Evolutionary conservation across 2,329 filamentous ascomycete species (phyloP).

Genomic region (Aspergillus candidus): DNA sequence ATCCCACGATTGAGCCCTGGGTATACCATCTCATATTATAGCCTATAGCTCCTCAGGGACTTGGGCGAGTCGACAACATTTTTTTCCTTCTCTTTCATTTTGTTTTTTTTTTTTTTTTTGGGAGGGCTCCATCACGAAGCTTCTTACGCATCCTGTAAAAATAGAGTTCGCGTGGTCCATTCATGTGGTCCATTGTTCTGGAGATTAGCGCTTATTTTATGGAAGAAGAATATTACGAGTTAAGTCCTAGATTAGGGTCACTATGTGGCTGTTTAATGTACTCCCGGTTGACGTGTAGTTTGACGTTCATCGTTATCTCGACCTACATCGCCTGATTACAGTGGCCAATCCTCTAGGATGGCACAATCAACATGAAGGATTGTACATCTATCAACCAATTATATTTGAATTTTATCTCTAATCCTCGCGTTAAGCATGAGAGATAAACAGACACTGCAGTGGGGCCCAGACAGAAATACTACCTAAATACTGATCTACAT

Average conservation of each 20-base stretch:
- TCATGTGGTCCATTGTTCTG: constrained; percentile 23
- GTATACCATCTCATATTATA: background rate
- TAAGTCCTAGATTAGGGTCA: constrained; percentile 13
- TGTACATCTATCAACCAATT: too few relatives aligned
- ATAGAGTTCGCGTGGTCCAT: constrained; percentile 28
- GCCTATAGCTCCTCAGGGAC: too few relatives aligned
- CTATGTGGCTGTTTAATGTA: constrained; percentile 5
- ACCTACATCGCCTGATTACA: background rate
- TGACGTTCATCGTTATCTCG: background rate
- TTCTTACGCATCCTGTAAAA: constrained; percentile 32
- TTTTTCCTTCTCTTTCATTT: constrained; percentile 7
- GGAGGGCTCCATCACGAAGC: constrained; percentile 8
- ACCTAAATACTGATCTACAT: too few relatives aligned
- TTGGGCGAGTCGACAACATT: constrained; percentile 8
- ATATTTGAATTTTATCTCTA: too few relatives aligned
- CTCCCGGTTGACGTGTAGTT: background rate
- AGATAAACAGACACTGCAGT: too few relatives aligned
- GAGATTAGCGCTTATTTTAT: constrained; percentile 33
- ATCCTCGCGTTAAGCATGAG: too few relatives aligned
- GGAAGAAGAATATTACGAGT: constrained; percentile 31
- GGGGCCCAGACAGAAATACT: too few relatives aligned
- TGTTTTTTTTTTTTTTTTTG: constrained; percentile 10
- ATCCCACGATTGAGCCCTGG: constrained; percentile 12
- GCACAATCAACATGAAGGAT: too few relatives aligned
- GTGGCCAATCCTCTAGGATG: too few relatives aligned